Evolutionary conservation across 1,284 basidiomycete species (phyloP).

Genomic region (Phlebopus sp.): DNA sequence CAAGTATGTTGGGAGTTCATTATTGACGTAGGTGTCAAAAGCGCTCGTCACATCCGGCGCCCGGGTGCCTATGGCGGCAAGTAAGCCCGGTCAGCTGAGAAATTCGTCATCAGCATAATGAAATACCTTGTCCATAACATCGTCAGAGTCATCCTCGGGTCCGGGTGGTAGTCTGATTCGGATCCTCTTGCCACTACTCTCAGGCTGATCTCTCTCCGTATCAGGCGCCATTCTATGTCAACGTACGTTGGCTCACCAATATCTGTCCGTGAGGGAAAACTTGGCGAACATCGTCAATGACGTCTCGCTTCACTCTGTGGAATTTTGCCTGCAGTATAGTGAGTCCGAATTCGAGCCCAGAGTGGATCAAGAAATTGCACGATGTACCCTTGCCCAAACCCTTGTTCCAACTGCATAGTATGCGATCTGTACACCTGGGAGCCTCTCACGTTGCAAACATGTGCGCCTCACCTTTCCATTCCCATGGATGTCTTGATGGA

Average conservation of each 20-base stretch:
- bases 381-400: too few relatives aligned
- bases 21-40: conserved; percentile 24
- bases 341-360: conserved; percentile 19
- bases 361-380: conserved; percentile 26
- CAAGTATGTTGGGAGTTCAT: conserved; percentile 31
- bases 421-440: too few relatives aligned
- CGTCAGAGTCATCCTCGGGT: conserved; percentile 7
- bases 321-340: conserved; percentile 24
- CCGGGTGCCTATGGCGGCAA: conserved; percentile 14
- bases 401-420: too few relatives aligned
- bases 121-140: conserved; percentile 16
- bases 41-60: conserved; percentile 26
- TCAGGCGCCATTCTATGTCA: background rate
- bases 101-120: background rate
- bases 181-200: conserved; percentile 27
- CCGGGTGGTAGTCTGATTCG: conserved; percentile 25
- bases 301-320: conserved; percentile 28
- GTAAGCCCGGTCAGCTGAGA: conserved; percentile 9
- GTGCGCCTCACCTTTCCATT: too few relatives aligned
- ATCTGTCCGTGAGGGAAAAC: conserved; percentile 32
- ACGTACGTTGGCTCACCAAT: conserved; percentile 15
- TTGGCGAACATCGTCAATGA: conserved; percentile 27
- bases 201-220: conserved; percentile 14
- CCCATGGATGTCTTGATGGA: too few relatives aligned
- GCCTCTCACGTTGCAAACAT: too few relatives aligned